Conservation (phyloP, 2,329 filamentous ascomycete genomes). For the Colletotrichum gloeosporioides region DNA sequence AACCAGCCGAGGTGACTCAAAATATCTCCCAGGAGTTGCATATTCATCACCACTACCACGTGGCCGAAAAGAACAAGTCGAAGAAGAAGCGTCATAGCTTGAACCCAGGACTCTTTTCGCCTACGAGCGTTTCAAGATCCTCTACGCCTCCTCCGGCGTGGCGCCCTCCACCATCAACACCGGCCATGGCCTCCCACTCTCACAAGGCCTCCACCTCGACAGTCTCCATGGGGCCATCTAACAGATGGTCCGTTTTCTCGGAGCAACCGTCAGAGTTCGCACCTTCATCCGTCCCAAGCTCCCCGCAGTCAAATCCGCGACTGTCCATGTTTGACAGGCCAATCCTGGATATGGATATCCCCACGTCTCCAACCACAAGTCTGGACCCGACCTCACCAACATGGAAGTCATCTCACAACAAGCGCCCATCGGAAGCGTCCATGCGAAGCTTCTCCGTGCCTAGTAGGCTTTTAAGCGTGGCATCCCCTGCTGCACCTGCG, state of each 20-base stretch:
- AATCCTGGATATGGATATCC: constrained; percentile 73
- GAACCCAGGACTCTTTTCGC: constrained; percentile 66
- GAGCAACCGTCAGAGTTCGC: constrained; percentile 67
- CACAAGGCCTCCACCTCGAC: constrained; percentile 58
- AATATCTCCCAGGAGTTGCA: constrained; percentile 76
- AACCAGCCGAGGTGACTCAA: constrained; percentile 30
- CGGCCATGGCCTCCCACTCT: constrained; percentile 45
- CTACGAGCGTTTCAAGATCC: constrained; percentile 43
- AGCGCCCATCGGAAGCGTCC: constrained; percentile 62
- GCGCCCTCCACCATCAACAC: constrained; percentile 44
- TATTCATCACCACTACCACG: constrained; percentile 94
- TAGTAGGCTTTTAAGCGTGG: constrained; percentile 26
- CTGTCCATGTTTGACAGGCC: constrained; percentile 79
- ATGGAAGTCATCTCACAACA: constrained; percentile 57
- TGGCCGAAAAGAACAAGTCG: constrained; percentile 64
- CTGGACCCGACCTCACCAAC: constrained; percentile 70
- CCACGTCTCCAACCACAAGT: constrained; percentile 83
- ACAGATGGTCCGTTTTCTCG: constrained; percentile 71
- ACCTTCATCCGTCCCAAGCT: constrained; percentile 78
- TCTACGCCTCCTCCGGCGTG: constrained; percentile 46
- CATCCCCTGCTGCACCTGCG: constrained; percentile 15
- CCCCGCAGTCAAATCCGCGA: constrained; percentile 76
- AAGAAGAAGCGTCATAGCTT: constrained; percentile 77
- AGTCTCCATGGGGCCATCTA: constrained; percentile 44
- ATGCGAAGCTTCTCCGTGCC: constrained; percentile 24